Evolutionary conservation across 2,329 filamentous ascomycete genomes (phyloP).

Genomic region (Aspergillus proliferans): DNA sequence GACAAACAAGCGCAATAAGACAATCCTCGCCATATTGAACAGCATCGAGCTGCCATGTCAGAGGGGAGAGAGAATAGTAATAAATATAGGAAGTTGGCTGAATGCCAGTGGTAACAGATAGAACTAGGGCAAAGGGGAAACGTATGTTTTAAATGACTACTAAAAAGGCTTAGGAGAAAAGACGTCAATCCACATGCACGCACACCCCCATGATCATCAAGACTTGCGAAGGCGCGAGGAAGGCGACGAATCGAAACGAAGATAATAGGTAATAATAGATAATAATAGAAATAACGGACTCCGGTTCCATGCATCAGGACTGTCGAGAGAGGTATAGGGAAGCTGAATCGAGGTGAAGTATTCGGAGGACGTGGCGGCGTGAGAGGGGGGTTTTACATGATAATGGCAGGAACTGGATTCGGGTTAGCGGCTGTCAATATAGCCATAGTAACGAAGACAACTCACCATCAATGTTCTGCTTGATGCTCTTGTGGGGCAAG

Average conservation of each 20-base stretch:
- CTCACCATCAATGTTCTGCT: slow-evolving; percentile 85
- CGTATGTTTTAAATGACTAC: slow-evolving; percentile 5
- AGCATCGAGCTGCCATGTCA: slow-evolving; percentile 4
- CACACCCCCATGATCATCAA: not conserved
- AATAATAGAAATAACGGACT: slow-evolving; percentile 21
- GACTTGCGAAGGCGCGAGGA: not conserved
- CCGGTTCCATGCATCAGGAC: slow-evolving; percentile 33
- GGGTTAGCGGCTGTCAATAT: slow-evolving; percentile 3
- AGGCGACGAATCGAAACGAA: slow-evolving; percentile 12
- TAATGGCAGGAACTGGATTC: slow-evolving; percentile 40
- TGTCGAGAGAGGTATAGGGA: slow-evolving; percentile 20
- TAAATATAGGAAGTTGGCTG: not conserved
- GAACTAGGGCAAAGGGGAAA: not conserved
- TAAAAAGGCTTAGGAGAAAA: slow-evolving; percentile 16
- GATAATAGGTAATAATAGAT: slow-evolving; percentile 3
- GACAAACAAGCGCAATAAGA: slow-evolving; percentile 4
- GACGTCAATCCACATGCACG: not conserved
- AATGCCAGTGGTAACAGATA: not conserved
- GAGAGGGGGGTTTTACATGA: slow-evolving; percentile 37
- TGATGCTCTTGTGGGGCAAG: slow-evolving; percentile 97
- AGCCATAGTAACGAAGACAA: slow-evolving; percentile 5
- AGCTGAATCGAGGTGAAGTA: slow-evolving; percentile 15
- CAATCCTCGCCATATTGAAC: slow-evolving; percentile 1
- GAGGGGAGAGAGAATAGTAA: not conserved
- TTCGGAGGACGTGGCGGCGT: slow-evolving; percentile 23